phyloP scores from a whole-genome alignment of 257 asterid species.

The Fraxinus cuspidata region DNA sequence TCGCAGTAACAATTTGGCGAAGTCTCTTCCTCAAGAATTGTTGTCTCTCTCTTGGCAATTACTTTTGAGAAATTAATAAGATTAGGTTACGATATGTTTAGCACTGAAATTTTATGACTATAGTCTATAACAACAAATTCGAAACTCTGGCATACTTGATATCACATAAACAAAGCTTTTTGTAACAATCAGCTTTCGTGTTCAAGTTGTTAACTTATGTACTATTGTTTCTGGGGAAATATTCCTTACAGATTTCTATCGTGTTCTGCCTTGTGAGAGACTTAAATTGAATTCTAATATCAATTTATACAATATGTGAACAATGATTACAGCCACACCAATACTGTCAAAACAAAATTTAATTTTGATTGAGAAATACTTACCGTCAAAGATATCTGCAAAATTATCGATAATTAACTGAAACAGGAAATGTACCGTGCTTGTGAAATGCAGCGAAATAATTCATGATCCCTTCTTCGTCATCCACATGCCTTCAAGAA shows the following conservation, averaged over 20 bases:
- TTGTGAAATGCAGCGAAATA: constrained; percentile 90
- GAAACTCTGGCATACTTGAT: background rate
- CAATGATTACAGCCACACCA: background rate
- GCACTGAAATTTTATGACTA: too few relatives aligned
- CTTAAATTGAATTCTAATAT: too few relatives aligned
- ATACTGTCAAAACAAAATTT: background rate
- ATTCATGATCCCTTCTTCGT: constrained; percentile 76
- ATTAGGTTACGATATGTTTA: background rate
- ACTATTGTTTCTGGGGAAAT: too few relatives aligned
- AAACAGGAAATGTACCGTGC: constrained; percentile 54
- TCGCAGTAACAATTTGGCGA: constrained; percentile 36
- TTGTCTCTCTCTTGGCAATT: constrained; percentile 66
- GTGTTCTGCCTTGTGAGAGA: too few relatives aligned
- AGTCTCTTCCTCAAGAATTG: constrained; percentile 75
- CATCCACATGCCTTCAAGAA: constrained; percentile 70
- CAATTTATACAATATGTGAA: background rate
- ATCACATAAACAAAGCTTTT: background rate
- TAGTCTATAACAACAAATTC: background rate
- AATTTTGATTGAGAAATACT: background rate
- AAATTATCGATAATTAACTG: constrained; percentile 68
- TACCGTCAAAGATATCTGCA: constrained; percentile 74
- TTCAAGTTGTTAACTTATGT: too few relatives aligned
- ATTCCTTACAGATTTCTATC: too few relatives aligned
- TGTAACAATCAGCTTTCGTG: too few relatives aligned
- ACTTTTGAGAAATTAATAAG: constrained; percentile 40